These are phyloP conservation scores for Millerozyma miso DNA, from an alignment of 805 yeast genomes.

Conservation along the genomic window DNA sequence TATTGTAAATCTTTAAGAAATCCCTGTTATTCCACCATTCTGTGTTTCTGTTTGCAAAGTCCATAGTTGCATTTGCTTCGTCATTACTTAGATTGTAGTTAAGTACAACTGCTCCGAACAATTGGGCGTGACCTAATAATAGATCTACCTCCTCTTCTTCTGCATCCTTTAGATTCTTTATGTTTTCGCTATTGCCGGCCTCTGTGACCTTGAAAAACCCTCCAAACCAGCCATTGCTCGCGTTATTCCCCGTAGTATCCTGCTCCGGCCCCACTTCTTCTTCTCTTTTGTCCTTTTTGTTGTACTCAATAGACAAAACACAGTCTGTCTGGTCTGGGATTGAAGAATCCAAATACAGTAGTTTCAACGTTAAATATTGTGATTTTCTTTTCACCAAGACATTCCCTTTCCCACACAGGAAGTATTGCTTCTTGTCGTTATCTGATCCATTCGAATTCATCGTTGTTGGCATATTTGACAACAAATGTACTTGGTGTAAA, in stretches of 20 bases:
- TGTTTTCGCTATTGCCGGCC: not conserved
- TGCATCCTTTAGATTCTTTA: not conserved
- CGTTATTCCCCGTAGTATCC: conserved; percentile 1
- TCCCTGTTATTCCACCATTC: conserved; percentile 37
- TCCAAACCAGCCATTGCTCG: conserved; percentile 12
- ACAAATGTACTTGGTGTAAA: not conserved
- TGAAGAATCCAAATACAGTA: conserved; percentile 11
- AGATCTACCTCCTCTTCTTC: conserved; percentile 10
- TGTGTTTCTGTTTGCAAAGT: conserved; percentile 9
- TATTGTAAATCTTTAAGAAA: conserved; percentile 24
- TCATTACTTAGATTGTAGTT: conserved; percentile 30
- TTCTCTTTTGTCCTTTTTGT: conserved; percentile 8
- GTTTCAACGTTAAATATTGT: conserved; percentile 16
- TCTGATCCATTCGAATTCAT: not conserved
- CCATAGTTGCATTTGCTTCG: conserved; percentile 7
- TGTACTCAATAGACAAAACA: conserved; percentile 19
- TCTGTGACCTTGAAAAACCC: conserved; percentile 10
- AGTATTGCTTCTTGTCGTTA: not conserved
- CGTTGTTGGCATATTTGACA: not conserved
- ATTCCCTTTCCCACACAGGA: not conserved
- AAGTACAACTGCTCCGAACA: conserved; percentile 35
- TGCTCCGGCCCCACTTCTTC: not conserved
- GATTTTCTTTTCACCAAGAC: conserved; percentile 16
- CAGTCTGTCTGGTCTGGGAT: conserved; percentile 14
- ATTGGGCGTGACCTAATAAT: conserved; percentile 35